Evolutionary conservation across 2,329 filamentous ascomycete genomes (phyloP), one percentile per base, ranked within the genome.

Genomic region (Drechslerella coelobrocha): DNA sequence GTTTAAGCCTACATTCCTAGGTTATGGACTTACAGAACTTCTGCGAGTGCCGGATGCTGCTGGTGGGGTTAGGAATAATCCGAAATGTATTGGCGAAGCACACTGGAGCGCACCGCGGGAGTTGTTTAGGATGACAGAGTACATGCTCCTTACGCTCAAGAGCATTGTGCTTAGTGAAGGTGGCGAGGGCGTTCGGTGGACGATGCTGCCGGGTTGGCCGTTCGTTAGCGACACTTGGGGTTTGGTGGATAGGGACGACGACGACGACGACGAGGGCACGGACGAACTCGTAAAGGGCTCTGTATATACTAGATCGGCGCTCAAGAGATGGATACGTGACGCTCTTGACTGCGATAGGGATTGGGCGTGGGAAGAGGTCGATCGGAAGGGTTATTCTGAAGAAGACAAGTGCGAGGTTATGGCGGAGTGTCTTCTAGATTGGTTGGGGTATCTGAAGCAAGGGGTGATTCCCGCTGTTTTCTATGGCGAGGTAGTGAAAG

Each of bases 51-150:
- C 94, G 0, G 87, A 92, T 84, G 82, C 84, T 17, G 85, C 85
- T 9, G 91, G 92, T 2, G 89, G 94, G 3, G 89, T 89, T 63
- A 82, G 91, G 19, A 80, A 74, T 5, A 65, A 57, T 21, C 27
- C 52, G 68, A 4, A 73, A 62, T 79, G 39, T 85, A 83, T 68
- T 84, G 90, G 72, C 86, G 86, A 77, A 88, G 89, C 77, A 93
- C 92, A 65, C 23, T 72, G 68, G 68, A 72, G 68, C 9, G 92
- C 92, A 1, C 93, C 94, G 0, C 87, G 90, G 71, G 93, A 97
- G 78, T 83, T 97, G 7, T 95, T 96, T 79, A 88, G 88, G 77
- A 84, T 99, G 76, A 97, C 92, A 3, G 91, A 96, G 78, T 86
- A 88, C 9, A 84, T 96, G 78, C 84, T 87, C 76, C 82, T 84